Evolutionary conservation across 1,139 yeast genomes (phyloP).

Genomic region (Debaryomyces subglobosus): DNA sequence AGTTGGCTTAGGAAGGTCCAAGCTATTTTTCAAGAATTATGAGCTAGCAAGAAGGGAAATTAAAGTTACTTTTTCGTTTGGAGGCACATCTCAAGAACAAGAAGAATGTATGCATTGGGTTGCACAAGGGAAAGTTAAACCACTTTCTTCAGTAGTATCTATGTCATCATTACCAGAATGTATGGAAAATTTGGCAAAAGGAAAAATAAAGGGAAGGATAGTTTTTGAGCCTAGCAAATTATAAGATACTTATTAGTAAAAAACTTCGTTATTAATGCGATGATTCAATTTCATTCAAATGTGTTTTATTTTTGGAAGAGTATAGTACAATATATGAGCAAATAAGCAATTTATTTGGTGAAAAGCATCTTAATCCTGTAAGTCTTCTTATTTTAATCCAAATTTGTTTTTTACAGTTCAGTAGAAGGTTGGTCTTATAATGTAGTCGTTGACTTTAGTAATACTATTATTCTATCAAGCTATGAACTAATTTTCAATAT

Average conservation of each 20-base stretch:
- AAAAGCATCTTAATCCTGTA: too few relatives aligned
- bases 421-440: too few relatives aligned
- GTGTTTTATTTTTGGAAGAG: too few relatives aligned
- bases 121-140: constrained; percentile 41
- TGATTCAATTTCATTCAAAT: too few relatives aligned
- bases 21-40: constrained; percentile 35
- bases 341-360: too few relatives aligned
- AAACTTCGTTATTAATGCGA: not conserved
- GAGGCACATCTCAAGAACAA: constrained; percentile 51
- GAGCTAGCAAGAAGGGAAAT: constrained; percentile 47
- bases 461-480: too few relatives aligned
- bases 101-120: constrained; percentile 50
- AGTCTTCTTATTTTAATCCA: too few relatives aligned
- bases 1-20: constrained; percentile 47
- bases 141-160: constrained; percentile 34
- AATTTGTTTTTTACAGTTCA: too few relatives aligned
- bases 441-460: too few relatives aligned
- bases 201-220: constrained; percentile 47
- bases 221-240: constrained; percentile 39
- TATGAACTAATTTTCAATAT: too few relatives aligned
- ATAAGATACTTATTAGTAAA: not conserved
- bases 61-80: constrained; percentile 44
- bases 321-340: too few relatives aligned
- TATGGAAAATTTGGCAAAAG: constrained; percentile 38
- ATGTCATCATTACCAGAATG: constrained; percentile 42